phyloP scores from a whole-genome alignment of 176 grass and related monocot genomes.

The Leersia perrieri region DNA sequence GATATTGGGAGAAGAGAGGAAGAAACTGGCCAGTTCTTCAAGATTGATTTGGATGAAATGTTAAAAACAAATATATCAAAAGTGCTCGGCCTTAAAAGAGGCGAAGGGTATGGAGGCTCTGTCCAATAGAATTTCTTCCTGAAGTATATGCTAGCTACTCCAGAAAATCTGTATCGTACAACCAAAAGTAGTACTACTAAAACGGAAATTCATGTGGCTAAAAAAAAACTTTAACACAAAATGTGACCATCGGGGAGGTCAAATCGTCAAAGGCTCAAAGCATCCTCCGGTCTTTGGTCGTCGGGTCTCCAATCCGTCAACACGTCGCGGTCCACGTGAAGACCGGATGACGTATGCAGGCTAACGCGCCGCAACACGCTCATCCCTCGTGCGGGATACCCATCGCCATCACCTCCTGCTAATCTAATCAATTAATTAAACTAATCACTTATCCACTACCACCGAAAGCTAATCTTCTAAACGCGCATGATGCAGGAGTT shows the following conservation, averaged over 20 bases:
- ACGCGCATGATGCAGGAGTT: neutral
- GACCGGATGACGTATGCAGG: neutral
- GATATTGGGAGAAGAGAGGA: too few species aligned
- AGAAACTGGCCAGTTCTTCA: too few species aligned
- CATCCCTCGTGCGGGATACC: constrained; percentile 5
- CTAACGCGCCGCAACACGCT: neutral
- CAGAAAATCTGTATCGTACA: too few species aligned
- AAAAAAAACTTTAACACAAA: neutral
- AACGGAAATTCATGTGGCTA: neutral
- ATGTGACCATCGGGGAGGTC: neutral
- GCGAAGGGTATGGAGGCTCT: too few species aligned
- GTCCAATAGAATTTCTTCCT: too few species aligned
- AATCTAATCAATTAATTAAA: neutral
- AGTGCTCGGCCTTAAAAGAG: too few species aligned
- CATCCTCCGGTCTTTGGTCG: neutral
- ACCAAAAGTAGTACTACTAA: too few species aligned
- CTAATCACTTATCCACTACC: neutral
- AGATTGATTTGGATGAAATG: too few species aligned
- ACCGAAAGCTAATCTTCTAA: constrained; percentile 18
- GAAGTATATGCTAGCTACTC: too few species aligned
- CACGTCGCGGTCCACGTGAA: neutral
- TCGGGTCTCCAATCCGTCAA: constrained; percentile 4
- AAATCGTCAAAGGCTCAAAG: neutral
- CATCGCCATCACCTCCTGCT: too few species aligned
- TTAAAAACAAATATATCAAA: too few species aligned